Evolutionary conservation across 148 eudicot species (phyloP).

Genomic region (Gaultheria prostrata): DNA sequence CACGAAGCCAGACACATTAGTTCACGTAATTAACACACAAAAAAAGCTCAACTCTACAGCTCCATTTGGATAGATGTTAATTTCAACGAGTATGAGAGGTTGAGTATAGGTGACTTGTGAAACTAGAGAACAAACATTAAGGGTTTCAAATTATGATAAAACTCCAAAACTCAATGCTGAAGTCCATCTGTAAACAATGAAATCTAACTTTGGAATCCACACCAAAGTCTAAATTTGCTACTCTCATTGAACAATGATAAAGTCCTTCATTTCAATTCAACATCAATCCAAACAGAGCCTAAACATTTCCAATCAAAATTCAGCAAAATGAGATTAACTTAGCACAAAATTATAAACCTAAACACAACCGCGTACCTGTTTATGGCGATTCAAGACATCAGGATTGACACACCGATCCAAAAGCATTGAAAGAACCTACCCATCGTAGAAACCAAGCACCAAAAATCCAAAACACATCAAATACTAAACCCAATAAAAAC

Average conservation of each 20-base stretch:
- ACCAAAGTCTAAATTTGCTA: not conserved
- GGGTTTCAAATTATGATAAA: not conserved
- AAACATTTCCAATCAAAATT: not conserved
- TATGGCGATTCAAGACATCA: conserved; percentile 30
- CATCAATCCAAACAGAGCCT: not conserved
- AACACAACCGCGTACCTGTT: conserved; percentile 23
- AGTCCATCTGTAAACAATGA: not conserved
- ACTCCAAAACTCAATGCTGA: not conserved
- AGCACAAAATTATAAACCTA: not conserved
- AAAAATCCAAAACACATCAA: conserved; percentile 5
- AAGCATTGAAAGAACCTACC: conserved; percentile 28
- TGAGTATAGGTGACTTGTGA: not conserved
- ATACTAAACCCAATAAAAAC: not conserved
- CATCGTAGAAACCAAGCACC: conserved; percentile 5
- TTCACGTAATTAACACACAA: not conserved
- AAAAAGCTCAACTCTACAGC: not conserved
- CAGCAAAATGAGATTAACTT: not conserved
- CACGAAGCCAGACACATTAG: not conserved
- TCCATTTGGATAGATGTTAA: not conserved
- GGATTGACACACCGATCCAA: conserved; percentile 29
- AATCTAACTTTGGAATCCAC: not conserved
- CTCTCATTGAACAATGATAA: not conserved
- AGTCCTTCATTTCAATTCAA: not conserved
- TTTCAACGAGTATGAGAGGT: not conserved
- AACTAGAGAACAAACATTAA: not conserved